Conservation (phyloP, 495 filamentous ascomycete genomes). For the Immersiella caudata region DNA sequence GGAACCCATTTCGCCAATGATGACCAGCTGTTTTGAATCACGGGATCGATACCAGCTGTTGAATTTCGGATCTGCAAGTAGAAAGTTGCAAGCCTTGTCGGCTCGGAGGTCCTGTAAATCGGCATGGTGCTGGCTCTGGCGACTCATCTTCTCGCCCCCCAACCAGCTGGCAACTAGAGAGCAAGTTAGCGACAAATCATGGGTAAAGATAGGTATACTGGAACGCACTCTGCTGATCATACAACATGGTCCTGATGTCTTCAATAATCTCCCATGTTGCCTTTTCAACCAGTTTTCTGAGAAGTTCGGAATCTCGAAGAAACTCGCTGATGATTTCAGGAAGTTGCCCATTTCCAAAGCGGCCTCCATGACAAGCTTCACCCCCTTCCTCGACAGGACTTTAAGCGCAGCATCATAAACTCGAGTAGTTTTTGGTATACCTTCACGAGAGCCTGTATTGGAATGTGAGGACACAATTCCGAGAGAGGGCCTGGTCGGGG, state of each 20-base stretch:
- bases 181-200: no score
- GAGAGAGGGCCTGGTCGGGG: neutral
- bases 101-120: neutral
- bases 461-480: neutral
- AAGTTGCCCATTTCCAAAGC: conserved; percentile 23
- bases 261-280: conserved; percentile 31
- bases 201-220: conserved; percentile 16
- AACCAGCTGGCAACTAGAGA: neutral
- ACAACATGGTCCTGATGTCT: conserved; percentile 30
- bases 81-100: neutral
- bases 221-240: conserved; percentile 33
- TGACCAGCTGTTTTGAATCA: conserved; percentile 26
- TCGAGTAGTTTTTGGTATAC: conserved; percentile 25
- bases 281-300: conserved; percentile 26
- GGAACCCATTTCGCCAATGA: conserved; percentile 34
- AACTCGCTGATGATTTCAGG: conserved; percentile 28
- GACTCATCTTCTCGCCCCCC: neutral
- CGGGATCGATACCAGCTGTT: neutral
- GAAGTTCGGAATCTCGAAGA: conserved; percentile 21
- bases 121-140: neutral
- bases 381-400: neutral
- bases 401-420: neutral
- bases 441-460: conserved; percentile 26
- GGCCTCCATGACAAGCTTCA: conserved; percentile 19
- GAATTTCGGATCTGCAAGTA: neutral